Percentiles rank a stretch among this genome's conserved stretches.
Evolutionary conservation across 768 basidiomycete genomes (phyloP).

Genomic region (Tricholoma terreum): DNA sequence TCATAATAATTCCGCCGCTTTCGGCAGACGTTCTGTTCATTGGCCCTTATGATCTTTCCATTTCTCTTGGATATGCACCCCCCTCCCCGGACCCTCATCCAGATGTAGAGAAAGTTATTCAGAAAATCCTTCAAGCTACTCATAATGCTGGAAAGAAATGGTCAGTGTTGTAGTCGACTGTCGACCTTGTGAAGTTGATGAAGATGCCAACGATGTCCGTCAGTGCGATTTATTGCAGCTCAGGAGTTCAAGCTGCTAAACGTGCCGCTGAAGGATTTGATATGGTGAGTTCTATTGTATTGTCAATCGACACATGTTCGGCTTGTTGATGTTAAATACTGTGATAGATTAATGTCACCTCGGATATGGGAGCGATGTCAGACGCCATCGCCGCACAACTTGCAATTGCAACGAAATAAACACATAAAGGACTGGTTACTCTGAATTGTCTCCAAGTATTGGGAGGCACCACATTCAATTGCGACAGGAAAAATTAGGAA

Average conservation of each 20-base stretch:
- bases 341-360: constrained; percentile 16
- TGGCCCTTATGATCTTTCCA: constrained; percentile 67
- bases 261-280: constrained; percentile 24
- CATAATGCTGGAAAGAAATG: constrained; percentile 64
- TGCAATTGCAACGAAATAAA: constrained; percentile 3
- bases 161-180: constrained; percentile 32
- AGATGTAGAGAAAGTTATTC: constrained; percentile 58
- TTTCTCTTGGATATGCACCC: constrained; percentile 55
- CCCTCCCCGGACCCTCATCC: constrained; percentile 66
- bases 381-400: constrained; percentile 15
- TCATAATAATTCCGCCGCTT: neutral
- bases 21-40: constrained; percentile 39
- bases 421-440: too few relatives aligned
- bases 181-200: constrained; percentile 18
- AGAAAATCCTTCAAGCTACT: constrained; percentile 45
- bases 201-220: neutral
- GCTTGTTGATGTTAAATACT: neutral
- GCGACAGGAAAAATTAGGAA: too few relatives aligned
- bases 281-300: constrained; percentile 15
- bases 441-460: too few relatives aligned
- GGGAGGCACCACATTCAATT: too few relatives aligned
- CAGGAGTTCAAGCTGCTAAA: constrained; percentile 19
- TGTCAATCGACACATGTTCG: neutral
- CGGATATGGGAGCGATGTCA: constrained; percentile 16
- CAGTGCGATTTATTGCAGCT: constrained; percentile 23